Percentiles rank a stretch among this genome's conserved stretches.
Evolutionary conservation across 140 eudicot species (phyloP).

Genomic region (Senecio squalidus): DNA sequence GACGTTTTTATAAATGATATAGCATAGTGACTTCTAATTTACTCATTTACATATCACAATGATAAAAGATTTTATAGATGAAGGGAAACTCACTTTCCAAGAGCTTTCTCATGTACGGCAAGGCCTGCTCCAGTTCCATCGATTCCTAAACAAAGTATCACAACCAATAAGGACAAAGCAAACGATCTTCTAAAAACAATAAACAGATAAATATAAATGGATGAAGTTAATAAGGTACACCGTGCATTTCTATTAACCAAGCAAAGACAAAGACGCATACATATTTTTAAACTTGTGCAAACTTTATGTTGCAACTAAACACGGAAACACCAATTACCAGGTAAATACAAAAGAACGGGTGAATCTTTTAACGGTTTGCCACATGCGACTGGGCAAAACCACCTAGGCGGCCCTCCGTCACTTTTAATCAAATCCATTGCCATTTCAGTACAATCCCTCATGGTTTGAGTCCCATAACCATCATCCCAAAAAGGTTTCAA

Average conservation of each 20-base stretch:
- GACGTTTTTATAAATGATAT: not conserved
- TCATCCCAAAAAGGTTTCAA: slow-evolving; percentile 63
- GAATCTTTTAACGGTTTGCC: slow-evolving; percentile 51
- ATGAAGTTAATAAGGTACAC: not conserved
- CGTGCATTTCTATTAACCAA: not conserved
- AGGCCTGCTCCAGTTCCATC: slow-evolving; percentile 37
- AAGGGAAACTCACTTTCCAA: slow-evolving; percentile 30
- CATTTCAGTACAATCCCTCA: slow-evolving; percentile 39
- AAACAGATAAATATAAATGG: not conserved
- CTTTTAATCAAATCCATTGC: slow-evolving; percentile 34
- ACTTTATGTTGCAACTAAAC: not conserved
- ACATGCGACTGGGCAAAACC: slow-evolving; percentile 70
- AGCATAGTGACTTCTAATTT: not conserved
- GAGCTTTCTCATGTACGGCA: slow-evolving; percentile 30
- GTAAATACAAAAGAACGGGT: slow-evolving; percentile 62
- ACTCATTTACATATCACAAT: not conserved
- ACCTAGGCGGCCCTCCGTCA: slow-evolving; percentile 70
- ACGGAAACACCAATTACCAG: slow-evolving; percentile 46
- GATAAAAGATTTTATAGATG: not conserved
- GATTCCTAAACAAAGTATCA: slow-evolving; percentile 17
- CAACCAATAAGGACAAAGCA: not conserved
- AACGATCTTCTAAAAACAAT: not conserved
- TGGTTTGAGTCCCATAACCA: slow-evolving; percentile 57
- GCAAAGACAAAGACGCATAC: not conserved
- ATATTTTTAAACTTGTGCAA: not conserved